Conservation (phyloP, 306 rosid species). For the Cercis canadensis region DNA sequence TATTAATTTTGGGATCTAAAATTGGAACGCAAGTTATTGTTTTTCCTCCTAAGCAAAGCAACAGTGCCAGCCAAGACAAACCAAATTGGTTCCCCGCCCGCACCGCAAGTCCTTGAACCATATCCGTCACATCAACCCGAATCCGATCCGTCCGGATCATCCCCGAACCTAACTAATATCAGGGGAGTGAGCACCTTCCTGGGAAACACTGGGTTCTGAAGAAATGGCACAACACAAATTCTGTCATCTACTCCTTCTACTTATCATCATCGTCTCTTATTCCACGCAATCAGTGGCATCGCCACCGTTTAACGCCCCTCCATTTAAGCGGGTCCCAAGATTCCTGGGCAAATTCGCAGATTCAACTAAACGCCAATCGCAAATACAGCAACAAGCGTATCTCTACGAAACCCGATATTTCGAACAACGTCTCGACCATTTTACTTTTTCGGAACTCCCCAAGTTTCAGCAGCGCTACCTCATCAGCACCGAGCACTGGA, state of each 20-base stretch:
- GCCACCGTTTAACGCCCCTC: conserved; percentile 3
- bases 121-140: too few relatives aligned
- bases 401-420: conserved; percentile 69
- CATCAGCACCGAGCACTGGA: conserved; percentile 75
- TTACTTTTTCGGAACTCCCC: conserved; percentile 66
- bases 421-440: conserved; percentile 81
- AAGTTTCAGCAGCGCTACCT: conserved; percentile 79
- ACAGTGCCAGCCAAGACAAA: too few relatives aligned
- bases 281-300: conserved; percentile 41
- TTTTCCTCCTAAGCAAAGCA: too few relatives aligned
- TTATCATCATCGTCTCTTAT: conserved; percentile 19
- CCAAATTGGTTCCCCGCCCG: too few relatives aligned
- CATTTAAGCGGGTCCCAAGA: conserved; percentile 45
- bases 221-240: conserved; percentile 39
- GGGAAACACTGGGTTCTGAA: too few relatives aligned
- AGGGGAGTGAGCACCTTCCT: too few relatives aligned
- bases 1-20: too few relatives aligned
- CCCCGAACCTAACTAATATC: too few relatives aligned
- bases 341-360: conserved; percentile 53
- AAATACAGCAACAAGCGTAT: conserved; percentile 2
- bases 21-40: too few relatives aligned
- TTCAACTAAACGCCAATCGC: neutral
- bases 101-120: too few relatives aligned
- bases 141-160: too few relatives aligned
- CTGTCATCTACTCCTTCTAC: neutral